Evolutionary conservation across 306 rosid species (phyloP), one percentile per base, ranked within the genome.

Genomic region (Malus sylvestris): DNA sequence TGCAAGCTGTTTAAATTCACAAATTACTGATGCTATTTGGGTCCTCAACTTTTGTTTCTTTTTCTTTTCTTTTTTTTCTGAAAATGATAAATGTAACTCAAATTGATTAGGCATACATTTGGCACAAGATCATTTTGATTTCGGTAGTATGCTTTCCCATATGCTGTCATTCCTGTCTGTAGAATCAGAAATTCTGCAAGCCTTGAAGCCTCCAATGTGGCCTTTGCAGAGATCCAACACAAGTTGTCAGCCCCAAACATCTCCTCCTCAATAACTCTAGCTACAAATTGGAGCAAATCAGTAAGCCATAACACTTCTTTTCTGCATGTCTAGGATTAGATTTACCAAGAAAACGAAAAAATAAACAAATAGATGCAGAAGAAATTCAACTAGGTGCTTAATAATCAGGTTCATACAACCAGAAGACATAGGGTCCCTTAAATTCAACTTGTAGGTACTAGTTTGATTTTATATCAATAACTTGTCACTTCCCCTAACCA

Each of bases 141-240:
- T 87, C 89, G 90, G 88, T 89, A 94, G 85, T 78, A 92, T 76
- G 93, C 97, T 90, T 94, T 94, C 78, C 98, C 98, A 68, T 90
- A 92, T 52, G 97, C 97, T 65, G 98, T 94, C 98, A 92, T 92
- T 86, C 98, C 98, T 52, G 98, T 90, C 88, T 85, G 97, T 76
- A 94, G 88, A 84, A 94, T 90, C 51, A 94, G 89, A 88, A 90
- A 83, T 52, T 94, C 98, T 27, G 93, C 95, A 40, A 70, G 86
- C 84, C 89, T 92, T 20, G 97, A 88, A 85, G 97, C 97, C 85
- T 91, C 93, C 75, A 80, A 16, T 27, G 97, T 89, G 70, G 98
- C 96, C 83, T 87, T 91, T 73, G 97, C 82, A 78, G 98, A 92
- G 82, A 94, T 92, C 98, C 98, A 94, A 83, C 95, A 90, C 85